Conservation (phyloP, 2,329 filamentous ascomycete species). For the Botryotinia narcissicola region DNA sequence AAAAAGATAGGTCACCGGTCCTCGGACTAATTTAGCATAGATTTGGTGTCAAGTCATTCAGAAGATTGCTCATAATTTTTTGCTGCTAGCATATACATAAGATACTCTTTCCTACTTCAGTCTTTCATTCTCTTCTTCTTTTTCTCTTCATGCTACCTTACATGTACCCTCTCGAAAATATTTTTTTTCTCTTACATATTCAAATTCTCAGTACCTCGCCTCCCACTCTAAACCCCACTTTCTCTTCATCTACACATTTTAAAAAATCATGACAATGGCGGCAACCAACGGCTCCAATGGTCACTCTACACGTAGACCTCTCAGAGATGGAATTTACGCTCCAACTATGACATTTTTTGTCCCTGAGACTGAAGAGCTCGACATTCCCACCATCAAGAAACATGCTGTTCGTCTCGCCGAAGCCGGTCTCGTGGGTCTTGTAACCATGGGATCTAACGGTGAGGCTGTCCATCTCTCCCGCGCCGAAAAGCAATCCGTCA, state of each 20-base stretch:
- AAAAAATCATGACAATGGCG: conserved; percentile 21
- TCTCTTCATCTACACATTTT: neutral
- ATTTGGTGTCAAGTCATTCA: neutral
- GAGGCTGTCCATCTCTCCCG: conserved; percentile 82
- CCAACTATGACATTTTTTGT: conserved; percentile 92
- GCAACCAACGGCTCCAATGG: conserved; percentile 18
- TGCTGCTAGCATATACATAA: conserved; percentile 11
- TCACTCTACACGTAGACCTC: conserved; percentile 47
- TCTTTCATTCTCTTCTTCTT: neutral
- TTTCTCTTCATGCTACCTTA: neutral
- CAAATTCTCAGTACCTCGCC: neutral
- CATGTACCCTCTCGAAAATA: neutral
- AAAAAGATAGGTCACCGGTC: neutral
- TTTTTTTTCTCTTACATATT: neutral
- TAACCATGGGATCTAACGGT: conserved; percentile 87
- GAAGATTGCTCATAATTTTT: neutral
- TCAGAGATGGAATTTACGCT: conserved; percentile 81
- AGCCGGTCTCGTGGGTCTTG: conserved; percentile 76
- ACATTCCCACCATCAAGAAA: conserved; percentile 74
- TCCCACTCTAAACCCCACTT: neutral
- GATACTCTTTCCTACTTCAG: neutral
- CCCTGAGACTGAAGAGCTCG: conserved; percentile 77
- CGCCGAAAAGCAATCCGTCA: conserved; percentile 73
- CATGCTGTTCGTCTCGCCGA: conserved; percentile 76
- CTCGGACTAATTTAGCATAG: conserved; percentile 12